Evolutionary conservation across 202 grass and related monocot species (phyloP).

Genomic region (Bolboschoenoplectus hybrid): DNA sequence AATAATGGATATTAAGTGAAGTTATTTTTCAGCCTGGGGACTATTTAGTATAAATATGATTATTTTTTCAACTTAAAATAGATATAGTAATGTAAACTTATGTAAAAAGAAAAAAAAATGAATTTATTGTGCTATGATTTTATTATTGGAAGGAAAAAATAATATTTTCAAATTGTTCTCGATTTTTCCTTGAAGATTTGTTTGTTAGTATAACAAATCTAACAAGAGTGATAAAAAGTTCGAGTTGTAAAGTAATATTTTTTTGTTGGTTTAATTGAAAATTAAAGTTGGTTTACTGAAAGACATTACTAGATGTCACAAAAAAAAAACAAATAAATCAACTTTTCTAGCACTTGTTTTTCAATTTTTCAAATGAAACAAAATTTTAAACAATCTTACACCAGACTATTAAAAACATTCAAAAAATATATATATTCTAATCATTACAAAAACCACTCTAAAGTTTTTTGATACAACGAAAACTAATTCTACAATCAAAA

Average conservation of each 20-base stretch:
- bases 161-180: neutral
- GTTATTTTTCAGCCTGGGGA: neutral
- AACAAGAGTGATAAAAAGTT: neutral
- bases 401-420: neutral
- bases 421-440: neutral
- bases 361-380: neutral
- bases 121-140: neutral
- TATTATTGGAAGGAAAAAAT: neutral
- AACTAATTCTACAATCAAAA: neutral
- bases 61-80: neutral
- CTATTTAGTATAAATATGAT: too few species aligned
- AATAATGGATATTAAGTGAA: neutral
- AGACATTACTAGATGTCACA: neutral
- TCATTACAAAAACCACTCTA: neutral
- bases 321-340: neutral
- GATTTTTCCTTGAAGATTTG: neutral
- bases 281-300: neutral
- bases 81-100: too few species aligned
- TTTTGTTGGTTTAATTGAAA: neutral
- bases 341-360: neutral
- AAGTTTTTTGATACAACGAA: neutral
- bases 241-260: neutral
- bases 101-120: too few species aligned
- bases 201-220: neutral
- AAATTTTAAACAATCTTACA: neutral